Base-by-base conservation (phyloP, 1,139 yeast genomes). In the Geotrichum aggregatum region DNA sequence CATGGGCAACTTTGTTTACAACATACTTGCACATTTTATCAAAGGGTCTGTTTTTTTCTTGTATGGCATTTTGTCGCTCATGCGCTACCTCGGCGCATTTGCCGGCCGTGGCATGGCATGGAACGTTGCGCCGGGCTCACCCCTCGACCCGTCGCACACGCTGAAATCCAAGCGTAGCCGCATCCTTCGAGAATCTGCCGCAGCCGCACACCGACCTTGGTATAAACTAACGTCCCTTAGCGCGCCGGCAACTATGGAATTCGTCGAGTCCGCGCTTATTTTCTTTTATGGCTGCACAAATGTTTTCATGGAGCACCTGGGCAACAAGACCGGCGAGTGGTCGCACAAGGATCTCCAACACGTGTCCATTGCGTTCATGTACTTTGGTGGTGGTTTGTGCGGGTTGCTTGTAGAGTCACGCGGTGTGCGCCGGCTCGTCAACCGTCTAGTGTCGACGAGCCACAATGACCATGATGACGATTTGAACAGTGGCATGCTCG, bases 301-400 rank as follows among this genome's bases (percentile, higher is more conserved):
- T 66, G 75, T 92, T 31, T 92, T 92, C 65, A 69, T 92, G 71
- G 98, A 92, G 70, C 97, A 88, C 67, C 76, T 92, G 60, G 84
- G 95, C 5, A 75, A 79, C 53, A 66, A 73, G 16, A 91, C 84
- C 50, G 94, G 92, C 35, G 80, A 70, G 48, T 92, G 97, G 96
- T 75, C 87, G 10, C 86, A 95, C 40, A 91, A 91, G 69, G 98
- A 92, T 67, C 77, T 92, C 59, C 98, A 92, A 70, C 98, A 92
- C 67, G 95, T 76, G 10, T 87, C 96, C 14, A 91, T 92, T 68
- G 98, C 98, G 1, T 92, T 92, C 67, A 85, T 92, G 80, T 92
- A 77, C 67, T 76, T 92, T 62, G 98, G 98, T 10, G 83, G 92
- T 52, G 98, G 98, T 4, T 72, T 89, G 41, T 86, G 96, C 71